phyloP scores from a whole-genome alignment of 176 grass and related monocot genomes.

The Panicum miliaceum region DNA sequence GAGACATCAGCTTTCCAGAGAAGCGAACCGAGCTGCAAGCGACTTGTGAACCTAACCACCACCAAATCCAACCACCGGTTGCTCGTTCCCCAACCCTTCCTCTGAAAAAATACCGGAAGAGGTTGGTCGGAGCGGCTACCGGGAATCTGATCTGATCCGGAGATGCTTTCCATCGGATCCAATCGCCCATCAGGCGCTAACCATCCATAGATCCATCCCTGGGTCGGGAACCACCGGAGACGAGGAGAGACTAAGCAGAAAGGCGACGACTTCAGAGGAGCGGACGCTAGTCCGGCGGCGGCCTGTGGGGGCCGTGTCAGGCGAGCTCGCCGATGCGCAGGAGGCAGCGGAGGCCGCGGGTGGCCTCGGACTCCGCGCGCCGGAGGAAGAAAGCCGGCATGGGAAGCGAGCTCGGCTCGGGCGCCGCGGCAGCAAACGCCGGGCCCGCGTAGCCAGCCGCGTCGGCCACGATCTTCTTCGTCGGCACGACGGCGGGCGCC shows the following conservation, averaged over 20 bases:
- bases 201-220: background rate
- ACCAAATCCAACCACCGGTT: slow-evolving; percentile 54
- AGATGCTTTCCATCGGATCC: slow-evolving; percentile 26
- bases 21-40: slow-evolving; percentile 32
- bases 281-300: background rate
- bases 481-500: slow-evolving; percentile 27
- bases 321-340: slow-evolving; percentile 56
- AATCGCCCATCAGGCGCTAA: slow-evolving; percentile 8
- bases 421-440: slow-evolving; percentile 52
- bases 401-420: slow-evolving; percentile 70
- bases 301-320: slow-evolving; percentile 27
- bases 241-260: background rate
- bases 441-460: slow-evolving; percentile 40
- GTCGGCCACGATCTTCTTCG: slow-evolving; percentile 1
- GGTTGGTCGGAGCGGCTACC: slow-evolving; percentile 35
- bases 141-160: slow-evolving; percentile 47
- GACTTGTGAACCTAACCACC: slow-evolving; percentile 35
- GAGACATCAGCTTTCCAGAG: background rate
- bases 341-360: slow-evolving; percentile 58
- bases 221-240: background rate
- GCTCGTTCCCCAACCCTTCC: slow-evolving; percentile 33
- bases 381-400: slow-evolving; percentile 42
- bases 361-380: slow-evolving; percentile 44
- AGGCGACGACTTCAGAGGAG: background rate
- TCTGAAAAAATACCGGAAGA: slow-evolving; percentile 78